Evolutionary conservation across 345 rosid species (phyloP), one percentile per base, ranked within the genome.

Genomic region (Isatis tinctoria): DNA sequence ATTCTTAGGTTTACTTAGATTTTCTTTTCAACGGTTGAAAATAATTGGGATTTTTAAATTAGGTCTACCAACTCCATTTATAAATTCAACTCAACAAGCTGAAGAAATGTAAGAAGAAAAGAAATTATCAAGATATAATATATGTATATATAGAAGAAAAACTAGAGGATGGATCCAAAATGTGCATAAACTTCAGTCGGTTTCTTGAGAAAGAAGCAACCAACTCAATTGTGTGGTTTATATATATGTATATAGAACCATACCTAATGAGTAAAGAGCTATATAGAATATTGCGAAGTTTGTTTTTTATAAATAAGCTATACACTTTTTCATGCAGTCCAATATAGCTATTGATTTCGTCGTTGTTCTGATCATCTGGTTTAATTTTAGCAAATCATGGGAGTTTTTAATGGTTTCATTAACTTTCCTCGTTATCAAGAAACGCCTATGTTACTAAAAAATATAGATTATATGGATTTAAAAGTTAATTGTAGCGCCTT

Each of bases 131-230:
- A 22, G n/a, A 18, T 9, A 45, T 43, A 37, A 17, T 8, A 47
- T 47, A 47, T 17, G 11, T 8, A 24, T 28, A 41, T 41, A 12
- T 41, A 41, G 5, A 40, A 12, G 14, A 12, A 4, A 14, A 27
- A 45, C 11, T 1, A 16, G 6, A 64, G 20, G 49, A 41, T 24
- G 43, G 36, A 22, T 22, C 14, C 8, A 32, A 8, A 60, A 47
- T 47, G 18, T 45, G 43, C 36, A 35, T 45, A 45, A 33, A 47
- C 36, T n/a, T 45, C 13, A 70, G 12, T 35, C 5, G 37, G 17
- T 70, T 70, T 24, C 48, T 47, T 35, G 66, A 41, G 14, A 14
- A 58, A 70, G 58, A 44, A 69, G 74, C 57, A 32, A 45, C 45
- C 44, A 0, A 18, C 13, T 30, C 57, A 70, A 44, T 33, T 22